Base-by-base conservation (phyloP, 2,329 filamentous ascomycete genomes). In the Ilyonectria robusta region DNA sequence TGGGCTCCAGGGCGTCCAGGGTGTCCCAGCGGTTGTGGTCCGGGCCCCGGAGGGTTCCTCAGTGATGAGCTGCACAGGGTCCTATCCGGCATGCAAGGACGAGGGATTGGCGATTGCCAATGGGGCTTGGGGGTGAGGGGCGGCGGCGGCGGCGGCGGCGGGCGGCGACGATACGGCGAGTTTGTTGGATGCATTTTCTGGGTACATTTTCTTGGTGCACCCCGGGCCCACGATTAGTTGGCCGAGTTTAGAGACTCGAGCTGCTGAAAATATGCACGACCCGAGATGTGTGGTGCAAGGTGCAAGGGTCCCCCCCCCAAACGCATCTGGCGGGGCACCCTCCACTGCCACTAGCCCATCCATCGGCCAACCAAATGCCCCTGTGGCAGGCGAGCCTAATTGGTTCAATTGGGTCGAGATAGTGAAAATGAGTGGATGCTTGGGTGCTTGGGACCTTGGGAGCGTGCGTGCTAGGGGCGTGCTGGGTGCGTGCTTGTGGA, bases 331-430 rank as follows among this genome's bases (percentile, higher is more conserved):
- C 46, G 57, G 63, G 51, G 46, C 58, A 46, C 46, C 55, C 37
- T n/a, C 40, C 59, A 67, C 37, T 50, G 53, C 65, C 67, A 66
- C 65, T 47, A 61, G 58, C 65, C 71, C 69, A 60, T 69, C 71
- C 65, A 60, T 66, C 65, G 60, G 62, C 67, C 65, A 62, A 63
- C 71, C 58, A 64, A 66, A 62, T 62, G 62, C 23, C 37, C 23
- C 17, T 51, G 60, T 37, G 59, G 35, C 37, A 40, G 47, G 55
- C 17, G 40, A 53, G 62, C 46, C 17, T 51, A 42, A 62, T 67
- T 59, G 55, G 57, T 47, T 58, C 53, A 47, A 66, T 66, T 62
- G 64, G 59, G 57, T 29, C n/a, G 17, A 59, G 64, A 66, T 59
- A 59, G 56, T 47, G 37, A 66, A 17, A n/a, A 40, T 31, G 44